Percentiles rank a stretch among this genome's conserved stretches.
phyloP scores from a whole-genome alignment of 2,329 filamentous ascomycete species.

The Sclerotinia borealis region DNA sequence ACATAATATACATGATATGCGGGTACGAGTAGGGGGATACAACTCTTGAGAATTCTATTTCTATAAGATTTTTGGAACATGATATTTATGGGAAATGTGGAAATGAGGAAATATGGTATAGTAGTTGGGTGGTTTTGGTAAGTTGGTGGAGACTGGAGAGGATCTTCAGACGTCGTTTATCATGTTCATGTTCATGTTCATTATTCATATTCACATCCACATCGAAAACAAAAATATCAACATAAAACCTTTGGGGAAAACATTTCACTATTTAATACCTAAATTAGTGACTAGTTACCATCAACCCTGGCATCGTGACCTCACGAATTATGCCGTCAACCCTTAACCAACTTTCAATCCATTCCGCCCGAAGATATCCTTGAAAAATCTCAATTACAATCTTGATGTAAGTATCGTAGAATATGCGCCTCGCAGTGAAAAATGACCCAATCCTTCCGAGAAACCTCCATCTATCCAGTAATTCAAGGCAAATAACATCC shows the following conservation, averaged over 20 bases:
- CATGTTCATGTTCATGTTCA: too few relatives aligned
- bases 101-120: too few relatives aligned
- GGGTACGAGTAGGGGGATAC: too few relatives aligned
- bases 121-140: too few relatives aligned
- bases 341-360: not conserved
- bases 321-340: not conserved
- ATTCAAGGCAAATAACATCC: constrained; percentile 49
- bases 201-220: too few relatives aligned
- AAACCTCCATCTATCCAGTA: not conserved
- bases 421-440: not conserved
- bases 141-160: too few relatives aligned
- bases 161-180: too few relatives aligned
- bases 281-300: not conserved
- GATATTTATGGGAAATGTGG: too few relatives aligned
- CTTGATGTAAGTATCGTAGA: not conserved
- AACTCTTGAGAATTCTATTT: too few relatives aligned
- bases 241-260: not conserved
- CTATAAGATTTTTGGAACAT: too few relatives aligned
- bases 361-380: not conserved
- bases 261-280: not conserved
- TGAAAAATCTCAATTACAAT: not conserved
- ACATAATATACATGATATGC: too few relatives aligned
- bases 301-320: not conserved
- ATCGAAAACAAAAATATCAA: not conserved
- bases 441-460: not conserved